Conservation (phyloP, 164 flowering plant genomes). For the Macadamia tetraphylla region DNA sequence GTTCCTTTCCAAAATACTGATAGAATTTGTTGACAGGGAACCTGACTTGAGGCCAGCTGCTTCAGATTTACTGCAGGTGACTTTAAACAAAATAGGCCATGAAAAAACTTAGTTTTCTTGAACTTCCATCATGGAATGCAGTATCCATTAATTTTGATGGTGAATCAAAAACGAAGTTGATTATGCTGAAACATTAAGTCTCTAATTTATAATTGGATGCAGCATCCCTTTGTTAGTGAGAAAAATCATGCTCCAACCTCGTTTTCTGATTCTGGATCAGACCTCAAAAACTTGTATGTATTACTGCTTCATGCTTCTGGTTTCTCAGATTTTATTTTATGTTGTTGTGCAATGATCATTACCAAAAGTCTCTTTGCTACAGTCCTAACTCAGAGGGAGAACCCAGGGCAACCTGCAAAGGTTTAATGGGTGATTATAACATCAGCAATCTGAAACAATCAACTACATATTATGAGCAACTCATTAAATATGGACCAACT, state of each 20-base stretch:
- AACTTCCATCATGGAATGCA: background rate
- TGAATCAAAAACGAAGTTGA: background rate
- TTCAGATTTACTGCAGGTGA: constrained; percentile 63
- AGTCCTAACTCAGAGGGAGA: background rate
- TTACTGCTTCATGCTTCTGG: background rate
- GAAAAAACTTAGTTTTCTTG: background rate
- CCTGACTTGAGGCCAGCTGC: constrained; percentile 33
- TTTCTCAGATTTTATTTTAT: background rate
- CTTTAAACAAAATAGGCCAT: background rate
- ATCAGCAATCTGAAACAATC: background rate
- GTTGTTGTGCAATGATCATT: background rate
- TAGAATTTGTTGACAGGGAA: background rate
- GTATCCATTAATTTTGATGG: too few species aligned
- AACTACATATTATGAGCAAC: background rate
- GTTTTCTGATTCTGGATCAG: background rate
- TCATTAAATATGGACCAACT: background rate
- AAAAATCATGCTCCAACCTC: background rate
- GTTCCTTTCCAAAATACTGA: background rate
- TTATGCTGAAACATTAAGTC: background rate
- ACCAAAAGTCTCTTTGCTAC: background rate
- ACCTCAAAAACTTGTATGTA: background rate
- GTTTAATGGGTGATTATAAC: background rate
- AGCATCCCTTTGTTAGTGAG: background rate
- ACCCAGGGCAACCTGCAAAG: background rate
- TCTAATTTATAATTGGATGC: background rate